Conservation (phyloP, 2,329 filamentous ascomycete species). For the Akanthomyces uredinophilus region DNA sequence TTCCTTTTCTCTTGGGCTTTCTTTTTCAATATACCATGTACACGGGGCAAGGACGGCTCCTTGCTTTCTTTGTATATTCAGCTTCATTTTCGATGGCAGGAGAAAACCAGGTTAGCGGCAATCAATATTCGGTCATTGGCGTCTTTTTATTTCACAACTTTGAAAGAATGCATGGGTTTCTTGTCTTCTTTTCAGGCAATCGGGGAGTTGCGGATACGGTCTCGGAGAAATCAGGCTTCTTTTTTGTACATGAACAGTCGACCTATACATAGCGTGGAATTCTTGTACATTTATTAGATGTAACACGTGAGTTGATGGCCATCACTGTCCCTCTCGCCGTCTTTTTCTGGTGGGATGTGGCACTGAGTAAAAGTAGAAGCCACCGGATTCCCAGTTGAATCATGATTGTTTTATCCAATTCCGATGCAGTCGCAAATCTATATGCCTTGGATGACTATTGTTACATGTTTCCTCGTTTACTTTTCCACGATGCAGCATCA, state of each 20-base stretch:
- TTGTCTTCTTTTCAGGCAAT: background rate
- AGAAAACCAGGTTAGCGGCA: background rate
- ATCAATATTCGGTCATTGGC: slow-evolving; percentile 4
- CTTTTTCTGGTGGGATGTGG: no score
- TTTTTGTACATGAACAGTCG: background rate
- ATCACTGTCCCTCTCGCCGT: no score
- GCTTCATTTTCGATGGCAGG: background rate
- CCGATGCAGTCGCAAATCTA: background rate
- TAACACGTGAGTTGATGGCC: no score
- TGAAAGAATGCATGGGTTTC: background rate
- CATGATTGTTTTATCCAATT: background rate
- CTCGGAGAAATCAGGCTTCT: background rate
- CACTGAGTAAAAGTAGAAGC: no score
- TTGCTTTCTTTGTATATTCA: background rate
- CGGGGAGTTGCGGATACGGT: background rate
- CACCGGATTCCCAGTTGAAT: no score
- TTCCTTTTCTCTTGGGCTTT: background rate
- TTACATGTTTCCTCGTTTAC: no score
- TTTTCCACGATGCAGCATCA: no score
- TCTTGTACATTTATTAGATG: background rate
- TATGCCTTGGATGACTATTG: background rate
- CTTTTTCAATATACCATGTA: background rate
- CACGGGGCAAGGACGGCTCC: background rate
- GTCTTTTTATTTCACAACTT: background rate
- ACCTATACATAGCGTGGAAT: background rate